phyloP scores from a whole-genome alignment of 345 rosid genomes.

The Gossypium australe region DNA sequence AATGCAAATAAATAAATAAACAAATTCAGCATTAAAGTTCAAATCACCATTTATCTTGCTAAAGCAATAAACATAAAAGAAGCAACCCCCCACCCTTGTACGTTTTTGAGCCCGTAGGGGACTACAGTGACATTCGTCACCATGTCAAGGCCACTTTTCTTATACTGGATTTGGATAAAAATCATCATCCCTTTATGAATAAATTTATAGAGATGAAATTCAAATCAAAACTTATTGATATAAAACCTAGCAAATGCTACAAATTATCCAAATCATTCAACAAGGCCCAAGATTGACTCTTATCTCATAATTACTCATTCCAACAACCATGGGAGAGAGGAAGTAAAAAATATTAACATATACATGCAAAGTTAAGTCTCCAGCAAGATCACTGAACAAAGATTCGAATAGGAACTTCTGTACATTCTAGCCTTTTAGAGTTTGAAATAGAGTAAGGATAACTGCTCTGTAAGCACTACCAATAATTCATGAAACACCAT shows the following conservation, averaged over 20 bases:
- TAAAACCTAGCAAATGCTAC: not conserved
- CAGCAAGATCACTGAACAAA: not conserved
- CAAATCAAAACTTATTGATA: not conserved
- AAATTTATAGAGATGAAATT: not conserved
- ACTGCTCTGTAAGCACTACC: not conserved
- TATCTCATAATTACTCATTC: not conserved
- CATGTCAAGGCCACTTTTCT: not conserved
- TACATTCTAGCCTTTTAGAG: not conserved
- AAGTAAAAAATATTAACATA: not conserved
- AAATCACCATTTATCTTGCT: not conserved
- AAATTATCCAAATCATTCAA: not conserved
- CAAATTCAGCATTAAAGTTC: not conserved
- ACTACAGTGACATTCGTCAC: not conserved
- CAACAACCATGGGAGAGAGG: not conserved
- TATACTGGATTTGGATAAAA: not conserved
- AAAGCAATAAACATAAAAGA: constrained; percentile 1
- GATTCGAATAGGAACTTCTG: not conserved
- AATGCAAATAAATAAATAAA: not conserved
- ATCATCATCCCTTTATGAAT: not conserved
- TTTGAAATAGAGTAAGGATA: not conserved
- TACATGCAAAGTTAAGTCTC: not conserved
- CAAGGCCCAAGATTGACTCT: not conserved
- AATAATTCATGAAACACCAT: not conserved
- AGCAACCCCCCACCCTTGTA: not conserved
- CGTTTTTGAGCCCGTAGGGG: not conserved